These are phyloP conservation scores for Ceratocystis variospora DNA, from an alignment of 2,329 filamentous ascomycete genomes.

Conservation along the genomic window DNA sequence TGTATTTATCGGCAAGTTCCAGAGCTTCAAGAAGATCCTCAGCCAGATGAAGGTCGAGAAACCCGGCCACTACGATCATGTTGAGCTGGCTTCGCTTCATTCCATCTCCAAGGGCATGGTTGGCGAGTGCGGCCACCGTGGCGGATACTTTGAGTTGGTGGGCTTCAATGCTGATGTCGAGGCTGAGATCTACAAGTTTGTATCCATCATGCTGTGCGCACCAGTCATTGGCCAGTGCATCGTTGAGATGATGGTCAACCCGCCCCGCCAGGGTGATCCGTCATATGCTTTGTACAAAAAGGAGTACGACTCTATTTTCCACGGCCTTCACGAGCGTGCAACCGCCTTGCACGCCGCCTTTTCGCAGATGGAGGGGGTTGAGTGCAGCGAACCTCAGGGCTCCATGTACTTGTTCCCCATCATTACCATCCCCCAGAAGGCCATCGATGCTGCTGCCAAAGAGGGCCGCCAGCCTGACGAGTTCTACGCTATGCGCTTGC, in stretches of 20 bases:
- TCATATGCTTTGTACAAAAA: constrained; percentile 70
- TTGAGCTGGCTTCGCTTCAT: constrained; percentile 87
- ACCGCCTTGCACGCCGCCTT: constrained; percentile 82
- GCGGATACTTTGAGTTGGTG: constrained; percentile 92
- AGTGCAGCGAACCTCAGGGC: constrained; percentile 79
- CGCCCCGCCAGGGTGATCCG: constrained; percentile 67
- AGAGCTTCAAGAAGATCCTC: constrained; percentile 85
- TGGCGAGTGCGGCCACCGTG: constrained; percentile 93
- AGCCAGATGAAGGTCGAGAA: constrained; percentile 63
- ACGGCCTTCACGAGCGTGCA: constrained; percentile 65
- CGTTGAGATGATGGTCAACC: constrained; percentile 96
- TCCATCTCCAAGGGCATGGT: constrained; percentile 97
- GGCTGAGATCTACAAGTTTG: constrained; percentile 95
- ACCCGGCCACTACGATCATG: constrained; percentile 62
- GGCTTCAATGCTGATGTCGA: constrained; percentile 77
- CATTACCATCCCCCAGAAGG: constrained; percentile 65
- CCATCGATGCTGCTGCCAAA: constrained; percentile 57
- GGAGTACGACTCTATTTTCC: constrained; percentile 74
- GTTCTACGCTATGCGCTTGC: constrained; percentile 81
- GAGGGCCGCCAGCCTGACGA: constrained; percentile 71
- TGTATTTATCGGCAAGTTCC: constrained; percentile 86
- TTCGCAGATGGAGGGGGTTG: constrained; percentile 85
- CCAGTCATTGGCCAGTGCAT: constrained; percentile 93
- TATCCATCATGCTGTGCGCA: constrained; percentile 91
- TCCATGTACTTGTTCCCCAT: constrained; percentile 99